Conservation (phyloP, 148 eudicot genomes). For the Rhododendron simsii region DNA sequence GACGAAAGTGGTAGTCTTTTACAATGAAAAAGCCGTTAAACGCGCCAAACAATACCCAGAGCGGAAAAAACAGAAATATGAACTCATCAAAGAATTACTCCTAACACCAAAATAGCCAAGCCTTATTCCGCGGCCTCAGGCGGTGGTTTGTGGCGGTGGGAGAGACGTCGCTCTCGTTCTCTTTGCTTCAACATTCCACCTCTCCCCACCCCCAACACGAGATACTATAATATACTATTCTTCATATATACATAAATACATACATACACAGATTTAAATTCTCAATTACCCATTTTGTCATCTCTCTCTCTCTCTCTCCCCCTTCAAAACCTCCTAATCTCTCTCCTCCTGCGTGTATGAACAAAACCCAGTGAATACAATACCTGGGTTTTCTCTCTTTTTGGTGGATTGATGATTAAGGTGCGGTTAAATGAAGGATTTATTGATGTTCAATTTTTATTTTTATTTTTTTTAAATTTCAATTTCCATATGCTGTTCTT, state of each 20-base stretch:
- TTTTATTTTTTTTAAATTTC: neutral
- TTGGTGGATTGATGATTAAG: neutral
- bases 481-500: neutral
- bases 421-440: neutral
- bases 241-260: neutral
- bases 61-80: neutral
- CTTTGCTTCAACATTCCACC: slow-evolving; percentile 29
- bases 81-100: neutral
- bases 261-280: neutral
- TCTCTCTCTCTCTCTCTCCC: slow-evolving; percentile 7
- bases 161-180: slow-evolving; percentile 41
- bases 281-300: neutral
- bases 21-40: slow-evolving; percentile 22
- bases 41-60: slow-evolving; percentile 15
- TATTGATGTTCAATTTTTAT: neutral
- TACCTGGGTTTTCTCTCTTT: neutral
- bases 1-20: neutral
- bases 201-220: slow-evolving; percentile 3
- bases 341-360: neutral
- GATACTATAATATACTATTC: neutral
- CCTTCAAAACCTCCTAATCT: neutral
- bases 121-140: slow-evolving; percentile 7
- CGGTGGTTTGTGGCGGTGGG: slow-evolving; percentile 34
- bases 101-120: neutral
- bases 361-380: slow-evolving; percentile 3